Conservation (phyloP, 768 basidiomycete species). For the Serendipita sp. region DNA sequence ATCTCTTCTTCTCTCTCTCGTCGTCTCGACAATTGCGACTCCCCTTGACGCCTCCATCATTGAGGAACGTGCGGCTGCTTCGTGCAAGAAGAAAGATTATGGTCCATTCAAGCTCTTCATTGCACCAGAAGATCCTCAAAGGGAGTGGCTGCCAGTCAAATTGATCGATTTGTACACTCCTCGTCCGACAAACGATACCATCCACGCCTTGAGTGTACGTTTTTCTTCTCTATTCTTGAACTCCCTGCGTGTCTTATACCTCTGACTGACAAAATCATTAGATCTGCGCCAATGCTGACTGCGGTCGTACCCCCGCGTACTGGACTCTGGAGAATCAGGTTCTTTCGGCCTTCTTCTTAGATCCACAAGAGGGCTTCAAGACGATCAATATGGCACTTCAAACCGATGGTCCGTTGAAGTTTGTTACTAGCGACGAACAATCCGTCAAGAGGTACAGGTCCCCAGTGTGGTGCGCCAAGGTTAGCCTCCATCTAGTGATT, state of each 20-base stretch:
- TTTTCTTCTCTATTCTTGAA: background rate
- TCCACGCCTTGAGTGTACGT: background rate
- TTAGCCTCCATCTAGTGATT: background rate
- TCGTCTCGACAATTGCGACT: background rate
- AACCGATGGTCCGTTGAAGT: background rate
- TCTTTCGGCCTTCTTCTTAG: background rate
- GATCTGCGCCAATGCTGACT: background rate
- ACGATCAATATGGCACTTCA: background rate
- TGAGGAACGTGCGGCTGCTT: background rate
- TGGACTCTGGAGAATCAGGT: background rate
- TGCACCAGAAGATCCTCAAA: background rate
- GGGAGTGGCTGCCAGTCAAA: background rate
- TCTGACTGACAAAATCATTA: background rate
- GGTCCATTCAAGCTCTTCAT: background rate
- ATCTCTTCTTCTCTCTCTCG: background rate
- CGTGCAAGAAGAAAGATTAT: conserved; percentile 1
- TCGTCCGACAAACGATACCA: conserved; percentile 1
- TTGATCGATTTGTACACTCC: conserved; percentile 4
- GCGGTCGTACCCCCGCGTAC: background rate
- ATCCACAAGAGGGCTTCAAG: background rate
- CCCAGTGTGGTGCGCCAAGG: background rate
- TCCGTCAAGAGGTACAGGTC: background rate
- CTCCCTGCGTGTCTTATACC: background rate
- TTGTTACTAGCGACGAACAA: background rate
- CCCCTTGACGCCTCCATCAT: background rate